Evolutionary conservation across 345 rosid genomes (phyloP), one percentile per base, ranked within the genome.

Genomic region (Pugionium dolabratum): DNA sequence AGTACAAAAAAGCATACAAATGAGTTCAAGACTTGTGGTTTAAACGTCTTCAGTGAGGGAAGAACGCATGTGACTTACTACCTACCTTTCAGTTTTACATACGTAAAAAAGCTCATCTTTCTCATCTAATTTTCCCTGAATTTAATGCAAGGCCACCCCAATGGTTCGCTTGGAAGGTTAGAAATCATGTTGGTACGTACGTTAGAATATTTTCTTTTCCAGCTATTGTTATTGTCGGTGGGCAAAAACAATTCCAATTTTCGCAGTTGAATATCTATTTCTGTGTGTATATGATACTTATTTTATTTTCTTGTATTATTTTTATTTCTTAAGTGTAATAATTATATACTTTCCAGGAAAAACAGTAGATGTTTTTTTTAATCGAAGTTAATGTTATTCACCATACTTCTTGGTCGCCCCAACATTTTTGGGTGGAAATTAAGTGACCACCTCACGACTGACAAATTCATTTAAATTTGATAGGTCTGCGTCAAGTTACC

Each of bases 381-480:
- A 33, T 54, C 1, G 52, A 48, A 63, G 52, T 57, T 49, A 44
- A 59, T 66, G 62, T 57, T 34, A 6, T 71, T 32, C 37, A 49
- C 53, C n/a, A 62, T 52, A 59, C 72, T 7, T 25, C 49, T 50
- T 40, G 41, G 56, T 52, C 25, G 11, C 76, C 71, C 76, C 72
- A 73, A 66, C 67, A 73, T 44, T 44, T 6, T 59, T 44, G 76
- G 72, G 72, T 73, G 35, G 34, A 73, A 52, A 66, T 73, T 43
- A 73, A 51, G 1, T 65, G 55, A 7, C 71, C 60, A 65, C 61
- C 76, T 59, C 28, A 65, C 47, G 1, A 27, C 75, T 64, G 75
- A 72, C 71, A 65, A 9, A 35, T 58, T 65, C 66, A 72, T 58
- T 72, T 58, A 58, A 6, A 58, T 29, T 72, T 58, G 35, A 18